A percentile compares a stretch with the other conserved stretches of the same genome.
Evolutionary conservation across 2,329 filamentous ascomycete genomes (phyloP).

Genomic region (Dactylonectria macrodidyma): DNA sequence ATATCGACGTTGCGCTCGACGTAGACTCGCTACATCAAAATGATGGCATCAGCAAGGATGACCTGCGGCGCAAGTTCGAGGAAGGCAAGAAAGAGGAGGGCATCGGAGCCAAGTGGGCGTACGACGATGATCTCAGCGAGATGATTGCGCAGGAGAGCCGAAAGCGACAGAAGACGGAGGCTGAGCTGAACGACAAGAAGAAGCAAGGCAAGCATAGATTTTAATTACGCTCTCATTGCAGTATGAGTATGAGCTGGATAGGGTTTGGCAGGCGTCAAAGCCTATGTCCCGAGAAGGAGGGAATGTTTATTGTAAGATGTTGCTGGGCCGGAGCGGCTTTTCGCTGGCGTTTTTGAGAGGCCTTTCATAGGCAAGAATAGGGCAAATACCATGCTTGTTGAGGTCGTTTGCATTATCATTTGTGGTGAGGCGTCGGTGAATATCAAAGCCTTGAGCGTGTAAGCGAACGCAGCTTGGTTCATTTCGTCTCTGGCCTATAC

Average conservation of each 20-base stretch:
- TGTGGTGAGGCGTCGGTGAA: slow-evolving; percentile 32
- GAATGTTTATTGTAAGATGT: slow-evolving; percentile 33
- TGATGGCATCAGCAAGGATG: slow-evolving; percentile 88
- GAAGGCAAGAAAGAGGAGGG: slow-evolving; percentile 77
- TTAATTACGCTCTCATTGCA: slow-evolving; percentile 46
- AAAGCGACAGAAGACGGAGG: slow-evolving; percentile 90
- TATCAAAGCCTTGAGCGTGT: slow-evolving; percentile 37
- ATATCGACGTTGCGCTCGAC: slow-evolving; percentile 94
- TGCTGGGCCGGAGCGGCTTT: slow-evolving; percentile 34
- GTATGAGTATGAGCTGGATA: background rate
- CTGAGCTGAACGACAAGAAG: slow-evolving; percentile 80
- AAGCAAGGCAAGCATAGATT: slow-evolving; percentile 69
- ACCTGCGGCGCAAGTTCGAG: slow-evolving; percentile 86
- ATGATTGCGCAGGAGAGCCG: slow-evolving; percentile 96
- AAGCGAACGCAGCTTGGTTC: background rate
- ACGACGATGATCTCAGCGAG: slow-evolving; percentile 91
- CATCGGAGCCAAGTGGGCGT: slow-evolving; percentile 77
- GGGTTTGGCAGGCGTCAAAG: slow-evolving; percentile 3
- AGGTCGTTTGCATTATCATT: slow-evolving; percentile 27
- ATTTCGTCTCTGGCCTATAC: too few relatives aligned
- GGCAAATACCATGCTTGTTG: slow-evolving; percentile 43
- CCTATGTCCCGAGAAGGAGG: slow-evolving; percentile 12
- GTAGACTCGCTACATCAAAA: slow-evolving; percentile 82
- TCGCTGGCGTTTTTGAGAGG: slow-evolving; percentile 42
- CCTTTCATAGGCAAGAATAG: slow-evolving; percentile 38